Evolutionary conservation across 306 rosid species (phyloP).

Genomic region (Lathyrus aphaca): DNA sequence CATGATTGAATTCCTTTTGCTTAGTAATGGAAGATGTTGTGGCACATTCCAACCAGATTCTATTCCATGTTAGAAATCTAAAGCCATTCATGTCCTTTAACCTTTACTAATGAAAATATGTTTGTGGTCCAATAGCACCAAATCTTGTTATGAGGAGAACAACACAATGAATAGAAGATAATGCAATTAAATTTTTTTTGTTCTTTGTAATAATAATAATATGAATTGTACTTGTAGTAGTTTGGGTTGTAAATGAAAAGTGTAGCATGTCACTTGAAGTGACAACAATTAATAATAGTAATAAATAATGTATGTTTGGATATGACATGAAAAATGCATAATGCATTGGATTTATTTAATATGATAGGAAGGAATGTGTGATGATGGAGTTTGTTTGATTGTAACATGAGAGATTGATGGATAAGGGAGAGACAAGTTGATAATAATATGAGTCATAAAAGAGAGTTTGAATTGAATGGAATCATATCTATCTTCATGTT

Average conservation of each 20-base stretch:
- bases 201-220: neutral
- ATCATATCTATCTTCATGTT: conserved; percentile 9
- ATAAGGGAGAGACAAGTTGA: conserved; percentile 38
- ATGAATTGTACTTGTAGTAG: neutral
- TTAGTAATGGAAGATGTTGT: neutral
- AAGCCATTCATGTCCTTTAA: neutral
- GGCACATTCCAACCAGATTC: neutral
- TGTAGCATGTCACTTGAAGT: neutral
- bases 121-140: neutral
- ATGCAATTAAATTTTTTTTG: neutral
- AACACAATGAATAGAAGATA: neutral
- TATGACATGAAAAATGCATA: conserved; percentile 29
- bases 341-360: conserved; percentile 33
- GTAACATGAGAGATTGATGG: conserved; percentile 35
- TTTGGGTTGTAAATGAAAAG: neutral
- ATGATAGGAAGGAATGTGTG: conserved; percentile 31
- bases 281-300: conserved; percentile 21
- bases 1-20: neutral
- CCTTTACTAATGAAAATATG: neutral
- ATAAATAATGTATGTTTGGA: neutral
- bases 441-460: conserved; percentile 27
- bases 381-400: conserved; percentile 22
- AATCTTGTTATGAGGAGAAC: neutral
- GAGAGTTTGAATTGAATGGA: conserved; percentile 17
- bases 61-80: neutral